phyloP scores from a whole-genome alignment of 345 rosid genomes.

The Cardamine chenopodiifolia region DNA sequence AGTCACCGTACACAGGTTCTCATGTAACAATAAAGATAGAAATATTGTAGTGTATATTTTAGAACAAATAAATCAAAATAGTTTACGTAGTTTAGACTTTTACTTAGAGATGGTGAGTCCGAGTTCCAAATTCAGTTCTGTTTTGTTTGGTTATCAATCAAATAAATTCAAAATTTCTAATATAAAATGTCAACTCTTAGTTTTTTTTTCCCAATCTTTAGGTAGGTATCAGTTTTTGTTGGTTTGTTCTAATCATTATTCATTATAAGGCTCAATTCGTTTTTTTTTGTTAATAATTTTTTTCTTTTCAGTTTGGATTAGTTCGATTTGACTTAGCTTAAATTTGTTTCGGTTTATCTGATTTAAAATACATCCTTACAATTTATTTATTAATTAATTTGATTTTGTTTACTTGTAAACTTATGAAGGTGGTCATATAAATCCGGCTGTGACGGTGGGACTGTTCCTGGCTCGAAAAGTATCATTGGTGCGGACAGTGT shows the following conservation, averaged over 20 bases:
- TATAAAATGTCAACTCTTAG: not conserved
- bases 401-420: not conserved
- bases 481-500: slow-evolving; percentile 54
- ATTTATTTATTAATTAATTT: not conserved
- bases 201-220: not conserved
- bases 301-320: too few relatives aligned
- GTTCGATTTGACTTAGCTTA: too few relatives aligned
- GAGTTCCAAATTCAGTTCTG: not conserved
- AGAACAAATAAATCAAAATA: not conserved
- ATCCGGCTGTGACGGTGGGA: slow-evolving; percentile 70
- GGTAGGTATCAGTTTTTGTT: not conserved
- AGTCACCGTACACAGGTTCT: slow-evolving; percentile 18
- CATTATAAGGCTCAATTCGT: too few relatives aligned
- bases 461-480: slow-evolving; percentile 60
- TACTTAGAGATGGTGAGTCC: not conserved
- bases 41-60: not conserved
- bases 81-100: not conserved
- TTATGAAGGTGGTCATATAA: slow-evolving; percentile 62
- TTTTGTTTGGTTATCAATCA: not conserved
- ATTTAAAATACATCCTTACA: not conserved
- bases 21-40: not conserved
- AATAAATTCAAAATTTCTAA: not conserved
- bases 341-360: not conserved
- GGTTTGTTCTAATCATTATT: too few relatives aligned
- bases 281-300: too few relatives aligned